phyloP scores from a whole-genome alignment of 805 yeast species.

The Metschnikowia kofuensis region DNA sequence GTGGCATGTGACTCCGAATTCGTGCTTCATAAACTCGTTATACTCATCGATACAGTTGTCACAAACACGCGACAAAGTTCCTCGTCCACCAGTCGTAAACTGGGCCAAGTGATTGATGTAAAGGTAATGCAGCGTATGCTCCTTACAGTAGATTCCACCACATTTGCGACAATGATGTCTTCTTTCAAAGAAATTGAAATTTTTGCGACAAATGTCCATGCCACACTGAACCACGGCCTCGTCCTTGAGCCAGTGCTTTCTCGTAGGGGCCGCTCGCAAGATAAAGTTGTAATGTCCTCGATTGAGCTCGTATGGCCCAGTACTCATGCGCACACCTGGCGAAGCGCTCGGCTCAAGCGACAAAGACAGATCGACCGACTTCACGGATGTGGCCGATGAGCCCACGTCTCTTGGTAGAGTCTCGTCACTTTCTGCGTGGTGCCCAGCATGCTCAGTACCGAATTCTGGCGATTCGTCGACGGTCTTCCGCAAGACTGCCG shows the following conservation, averaged over 20 bases:
- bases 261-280: constrained; percentile 46
- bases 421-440: constrained; percentile 1
- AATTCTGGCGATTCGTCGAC: constrained; percentile 13
- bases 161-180: constrained; percentile 84
- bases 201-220: constrained; percentile 50
- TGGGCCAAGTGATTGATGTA: constrained; percentile 58
- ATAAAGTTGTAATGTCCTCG: constrained; percentile 26
- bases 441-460: constrained; percentile 4
- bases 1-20: constrained; percentile 32
- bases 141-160: constrained; percentile 75
- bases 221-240: constrained; percentile 60
- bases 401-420: neutral
- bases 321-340: constrained; percentile 10
- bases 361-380: constrained; percentile 31
- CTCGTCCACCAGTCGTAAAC: constrained; percentile 65
- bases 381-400: constrained; percentile 24
- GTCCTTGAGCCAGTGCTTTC: constrained; percentile 76
- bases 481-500: constrained; percentile 73
- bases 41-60: constrained; percentile 63
- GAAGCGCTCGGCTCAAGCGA: constrained; percentile 27
- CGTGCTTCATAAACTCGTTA: constrained; percentile 44
- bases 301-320: constrained; percentile 14
- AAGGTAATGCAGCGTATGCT: constrained; percentile 57
- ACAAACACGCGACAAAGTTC: constrained; percentile 68
- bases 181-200: constrained; percentile 75